Evolutionary conservation across 495 filamentous ascomycete genomes (phyloP), one percentile per base, ranked within the genome.

Genomic region (Daldinia decipiens): DNA sequence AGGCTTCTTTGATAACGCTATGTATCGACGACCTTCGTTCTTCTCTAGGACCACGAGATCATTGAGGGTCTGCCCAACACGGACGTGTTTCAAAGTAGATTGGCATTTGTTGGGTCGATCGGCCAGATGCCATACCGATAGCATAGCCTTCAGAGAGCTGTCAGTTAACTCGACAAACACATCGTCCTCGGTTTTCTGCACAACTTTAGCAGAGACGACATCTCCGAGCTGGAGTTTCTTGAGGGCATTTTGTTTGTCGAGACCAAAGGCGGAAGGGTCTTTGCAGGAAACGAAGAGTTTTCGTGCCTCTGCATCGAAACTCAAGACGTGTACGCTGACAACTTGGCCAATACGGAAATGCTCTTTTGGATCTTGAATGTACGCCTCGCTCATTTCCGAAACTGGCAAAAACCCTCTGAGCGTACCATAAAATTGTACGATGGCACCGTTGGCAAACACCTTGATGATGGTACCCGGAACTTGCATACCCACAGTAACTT

Each of bases 351-450:
- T 80, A 34, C 90, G 87, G 80, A 99, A 99, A 76, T 99, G 94
- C 73, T 95, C 87, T 47, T 85, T 87, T 6, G 94, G 93, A 74
- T 97, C 91, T 72, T 91, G 87, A 71, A 99, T 97, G 78, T 89
- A 98, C 13, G 94, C 92, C 75, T 98, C 96, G 77, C 94, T 97
- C 96, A 99, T 98, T 76, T 99, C 95, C 3, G 92, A 91, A 2
- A 96, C 88, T 1, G 95, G 95, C 61, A 99, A 85, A 80, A 95
- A 98, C 11, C 89, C 96, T 53, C 87, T 86, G 40, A 98, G 81
- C 8, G 83, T 79, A 24, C 93, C 93, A 74, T 94, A 98, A 82
- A 98, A 99, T 72, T 97, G 94, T 55, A 98, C 92, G 21, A 96
- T 87, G 12, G 95, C 95, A 63, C 95, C 96, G 68, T 87, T 87